Evolutionary conservation across 176 grass and related monocot genomes (phyloP), one percentile per base, ranked within the genome.

Genomic region (Poa annua): DNA sequence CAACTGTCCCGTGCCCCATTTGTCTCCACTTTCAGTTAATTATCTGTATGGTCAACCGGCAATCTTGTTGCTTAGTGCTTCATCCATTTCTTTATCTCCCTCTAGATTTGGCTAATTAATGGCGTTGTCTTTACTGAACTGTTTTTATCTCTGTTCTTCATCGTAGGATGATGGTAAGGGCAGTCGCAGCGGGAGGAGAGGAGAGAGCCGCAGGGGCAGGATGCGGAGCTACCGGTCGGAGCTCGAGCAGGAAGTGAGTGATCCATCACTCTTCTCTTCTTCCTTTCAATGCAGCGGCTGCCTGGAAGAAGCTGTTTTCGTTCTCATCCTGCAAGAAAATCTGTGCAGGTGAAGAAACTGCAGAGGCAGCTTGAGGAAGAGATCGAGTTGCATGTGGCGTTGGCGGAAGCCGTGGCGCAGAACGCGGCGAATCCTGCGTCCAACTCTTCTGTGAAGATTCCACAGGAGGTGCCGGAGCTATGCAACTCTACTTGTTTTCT

Each of bases 311-410:
- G 10, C 11, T 47, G 44, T 47, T 47, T 13, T 13, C 44, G 11
- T 47, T 47, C 45, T 41, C 67, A 61, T 44, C 19, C 45, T 85
- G 51, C 36, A 67, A 6, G 39, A 76, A 63, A 44, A 44, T 42
- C 36, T 73, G 12, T 36, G 38, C 82, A 98, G 93, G 93, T 98
- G 35, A 88, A 92, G 38, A 96, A 88, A 69, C 78, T 99, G 74
- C 93, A 99, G 86, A 92, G 83, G 83, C 88, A 96, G 53, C 94
- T 99, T 1, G 85, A 96, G 81, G 86, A 94, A 87, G 93, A 99
- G 88, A 84, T 92, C 17, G 91, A 94, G 79, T 75, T 99, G 74
- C 91, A 99, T 54, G 69, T 92, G 53, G 88, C 91, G 7, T 76
- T 99, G 63, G 89, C 91, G 1, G 87, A 96, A 36, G 96, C 91